These are phyloP conservation scores for Alternaria incomplexa DNA, from an alignment of 2,329 filamentous ascomycete genomes.

Conservation along the genomic window DNA sequence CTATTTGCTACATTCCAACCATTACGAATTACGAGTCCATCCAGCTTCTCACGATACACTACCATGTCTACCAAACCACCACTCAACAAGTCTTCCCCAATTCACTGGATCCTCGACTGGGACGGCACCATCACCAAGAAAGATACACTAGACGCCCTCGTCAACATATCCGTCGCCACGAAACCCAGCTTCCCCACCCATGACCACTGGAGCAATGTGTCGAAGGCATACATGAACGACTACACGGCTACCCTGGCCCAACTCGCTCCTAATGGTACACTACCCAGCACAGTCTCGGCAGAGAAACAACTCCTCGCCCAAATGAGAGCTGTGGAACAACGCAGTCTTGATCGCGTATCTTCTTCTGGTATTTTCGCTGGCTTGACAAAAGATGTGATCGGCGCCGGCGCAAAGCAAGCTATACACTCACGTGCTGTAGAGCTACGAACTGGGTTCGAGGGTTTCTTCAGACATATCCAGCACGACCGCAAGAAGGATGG, in stretches of 20 bases:
- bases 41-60: neutral
- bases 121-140: constrained; percentile 55
- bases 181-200: constrained; percentile 27
- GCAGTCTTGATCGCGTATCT: constrained; percentile 51
- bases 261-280: constrained; percentile 29
- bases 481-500: constrained; percentile 1
- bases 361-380: constrained; percentile 49
- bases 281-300: constrained; percentile 39
- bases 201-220: constrained; percentile 48
- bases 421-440: constrained; percentile 40
- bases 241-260: constrained; percentile 40
- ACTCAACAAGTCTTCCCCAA: constrained; percentile 8
- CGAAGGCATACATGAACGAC: constrained; percentile 52
- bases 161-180: constrained; percentile 43
- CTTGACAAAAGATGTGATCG: constrained; percentile 42
- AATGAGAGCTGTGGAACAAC: constrained; percentile 48
- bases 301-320: constrained; percentile 49
- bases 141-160: constrained; percentile 54
- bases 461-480: constrained; percentile 37
- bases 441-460: constrained; percentile 46
- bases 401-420: constrained; percentile 29
- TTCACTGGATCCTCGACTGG: constrained; percentile 55
- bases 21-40: neutral
- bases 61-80: constrained; percentile 19
- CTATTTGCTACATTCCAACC: neutral